These are phyloP conservation scores for Leccinum incarnatum DNA, from an alignment of 768 basidiomycete species.

Conservation along the genomic window DNA sequence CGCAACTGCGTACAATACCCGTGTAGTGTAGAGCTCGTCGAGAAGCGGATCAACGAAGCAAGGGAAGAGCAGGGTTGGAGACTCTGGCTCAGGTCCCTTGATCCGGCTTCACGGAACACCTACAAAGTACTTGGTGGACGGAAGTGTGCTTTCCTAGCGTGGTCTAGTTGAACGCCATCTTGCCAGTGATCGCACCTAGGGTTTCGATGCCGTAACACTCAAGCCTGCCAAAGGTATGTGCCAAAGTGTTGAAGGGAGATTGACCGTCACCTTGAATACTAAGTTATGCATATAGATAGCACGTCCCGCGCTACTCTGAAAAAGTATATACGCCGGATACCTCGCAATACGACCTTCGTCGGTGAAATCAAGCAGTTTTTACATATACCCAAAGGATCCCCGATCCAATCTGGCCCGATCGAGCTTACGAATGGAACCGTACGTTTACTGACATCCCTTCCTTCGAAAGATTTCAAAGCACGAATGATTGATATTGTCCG, in stretches of 20 bases:
- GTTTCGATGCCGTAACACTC: conserved; percentile 13
- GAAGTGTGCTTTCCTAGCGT: conserved; percentile 3
- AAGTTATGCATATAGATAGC: no score
- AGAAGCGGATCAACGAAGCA: conserved; percentile 34
- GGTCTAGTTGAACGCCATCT: neutral
- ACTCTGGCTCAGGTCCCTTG: conserved; percentile 10
- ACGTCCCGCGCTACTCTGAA: no score
- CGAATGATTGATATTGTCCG: no score
- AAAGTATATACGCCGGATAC: no score
- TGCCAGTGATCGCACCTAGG: neutral
- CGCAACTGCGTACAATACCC: conserved; percentile 42
- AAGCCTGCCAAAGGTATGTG: conserved; percentile 7
- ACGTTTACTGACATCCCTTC: no score
- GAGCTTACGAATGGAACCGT: no score
- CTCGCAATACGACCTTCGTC: no score
- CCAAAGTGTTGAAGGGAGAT: neutral
- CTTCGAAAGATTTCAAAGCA: no score
- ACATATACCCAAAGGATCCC: no score
- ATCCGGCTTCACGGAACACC: conserved; percentile 9
- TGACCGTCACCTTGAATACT: no score
- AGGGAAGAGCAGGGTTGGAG: conserved; percentile 13
- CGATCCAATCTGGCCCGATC: no score
- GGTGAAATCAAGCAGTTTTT: no score
- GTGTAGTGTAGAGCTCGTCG: conserved; percentile 39
- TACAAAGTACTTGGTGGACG: conserved; percentile 33